Conservation (phyloP, 1,139 yeast genomes). For the Hemisphaericaspora xylanilytica region DNA sequence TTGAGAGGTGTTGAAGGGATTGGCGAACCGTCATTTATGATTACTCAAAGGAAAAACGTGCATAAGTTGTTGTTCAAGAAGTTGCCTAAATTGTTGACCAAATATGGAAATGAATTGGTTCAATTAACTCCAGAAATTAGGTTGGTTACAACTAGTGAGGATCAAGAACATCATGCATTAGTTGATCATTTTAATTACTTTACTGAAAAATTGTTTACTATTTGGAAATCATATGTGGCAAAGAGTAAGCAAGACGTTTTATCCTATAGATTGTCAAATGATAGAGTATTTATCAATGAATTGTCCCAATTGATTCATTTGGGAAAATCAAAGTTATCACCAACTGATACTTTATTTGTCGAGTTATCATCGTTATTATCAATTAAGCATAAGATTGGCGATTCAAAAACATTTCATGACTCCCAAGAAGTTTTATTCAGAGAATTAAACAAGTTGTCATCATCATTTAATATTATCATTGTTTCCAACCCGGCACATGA, state of each 20-base stretch:
- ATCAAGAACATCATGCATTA: slow-evolving; percentile 20
- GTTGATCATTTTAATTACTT: slow-evolving; percentile 32
- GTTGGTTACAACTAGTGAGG: slow-evolving; percentile 21
- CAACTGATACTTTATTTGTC: slow-evolving; percentile 27
- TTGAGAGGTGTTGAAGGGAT: slow-evolving; percentile 33
- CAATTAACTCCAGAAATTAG: slow-evolving; percentile 38
- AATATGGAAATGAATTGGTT: slow-evolving; percentile 9
- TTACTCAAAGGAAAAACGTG: slow-evolving; percentile 9
- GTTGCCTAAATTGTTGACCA: slow-evolving; percentile 16
- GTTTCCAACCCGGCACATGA: slow-evolving; percentile 26
- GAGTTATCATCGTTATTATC: slow-evolving; percentile 42
- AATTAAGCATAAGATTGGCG: slow-evolving; percentile 43
- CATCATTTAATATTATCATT: slow-evolving; percentile 32
- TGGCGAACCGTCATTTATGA: slow-evolving; percentile 4
- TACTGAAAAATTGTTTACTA: slow-evolving; percentile 28
- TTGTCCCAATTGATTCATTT: slow-evolving; percentile 46
- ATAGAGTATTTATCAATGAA: slow-evolving; percentile 46
- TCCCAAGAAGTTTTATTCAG: slow-evolving; percentile 26
- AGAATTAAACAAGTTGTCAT: slow-evolving; percentile 21
- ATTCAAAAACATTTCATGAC: slow-evolving; percentile 39
- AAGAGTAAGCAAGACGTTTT: slow-evolving; percentile 10
- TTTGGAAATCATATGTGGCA: slow-evolving; percentile 35
- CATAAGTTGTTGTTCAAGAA: slow-evolving; percentile 16
- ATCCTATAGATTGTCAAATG: slow-evolving; percentile 33
- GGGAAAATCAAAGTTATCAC: slow-evolving; percentile 15